Conservation (phyloP, 2,329 filamentous ascomycete species). For the Mycogone perniciosa region DNA sequence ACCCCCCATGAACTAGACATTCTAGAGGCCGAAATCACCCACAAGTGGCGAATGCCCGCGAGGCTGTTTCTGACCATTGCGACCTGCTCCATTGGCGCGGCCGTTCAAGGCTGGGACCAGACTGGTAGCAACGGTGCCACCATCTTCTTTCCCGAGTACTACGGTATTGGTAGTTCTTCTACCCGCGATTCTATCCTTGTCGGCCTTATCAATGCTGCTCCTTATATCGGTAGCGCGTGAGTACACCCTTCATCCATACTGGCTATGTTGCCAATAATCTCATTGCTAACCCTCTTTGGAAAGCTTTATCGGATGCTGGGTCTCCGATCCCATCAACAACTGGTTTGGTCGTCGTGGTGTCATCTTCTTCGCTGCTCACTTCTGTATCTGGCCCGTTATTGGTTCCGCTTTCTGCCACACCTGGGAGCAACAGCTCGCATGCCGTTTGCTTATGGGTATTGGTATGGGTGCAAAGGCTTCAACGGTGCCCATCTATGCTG, state of each 20-base stretch:
- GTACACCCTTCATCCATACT: constrained; percentile 19
- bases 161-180: constrained; percentile 30
- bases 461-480: constrained; percentile 62
- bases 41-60: constrained; percentile 59
- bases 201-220: constrained; percentile 58
- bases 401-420: constrained; percentile 58
- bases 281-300: constrained; percentile 7
- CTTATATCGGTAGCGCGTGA: constrained; percentile 41
- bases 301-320: constrained; percentile 51
- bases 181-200: constrained; percentile 42
- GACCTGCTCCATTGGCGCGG: constrained; percentile 61
- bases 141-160: constrained; percentile 48
- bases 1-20: constrained; percentile 49
- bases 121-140: constrained; percentile 58
- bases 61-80: constrained; percentile 61
- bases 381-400: constrained; percentile 59
- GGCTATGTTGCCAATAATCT: background rate
- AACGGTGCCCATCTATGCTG: constrained; percentile 66
- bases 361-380: constrained; percentile 69
- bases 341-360: constrained; percentile 37
- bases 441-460: constrained; percentile 62
- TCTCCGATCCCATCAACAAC: constrained; percentile 56
- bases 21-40: constrained; percentile 53
- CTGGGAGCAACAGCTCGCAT: constrained; percentile 61
- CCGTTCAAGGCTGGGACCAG: constrained; percentile 61